Conservation (phyloP, 1,284 basidiomycete species). For the Naganishia sp. region DNA sequence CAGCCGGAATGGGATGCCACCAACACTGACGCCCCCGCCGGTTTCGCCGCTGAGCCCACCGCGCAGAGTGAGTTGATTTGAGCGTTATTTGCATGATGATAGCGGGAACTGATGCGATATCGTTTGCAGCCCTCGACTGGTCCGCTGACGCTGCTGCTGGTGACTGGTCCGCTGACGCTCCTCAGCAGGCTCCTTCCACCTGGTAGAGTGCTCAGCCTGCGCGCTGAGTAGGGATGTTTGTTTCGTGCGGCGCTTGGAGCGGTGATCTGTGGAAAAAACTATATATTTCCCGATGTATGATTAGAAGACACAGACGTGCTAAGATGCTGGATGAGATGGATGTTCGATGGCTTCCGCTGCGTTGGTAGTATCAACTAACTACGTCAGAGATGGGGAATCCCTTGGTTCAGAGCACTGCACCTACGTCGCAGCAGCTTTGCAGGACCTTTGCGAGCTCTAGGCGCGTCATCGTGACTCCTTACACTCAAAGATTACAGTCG, state of each 20-base stretch:
- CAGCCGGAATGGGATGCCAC: constrained; percentile 74
- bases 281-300: constrained; percentile 30
- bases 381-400: too few species aligned
- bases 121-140: constrained; percentile 69
- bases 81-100: constrained; percentile 32
- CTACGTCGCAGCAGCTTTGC: too few species aligned
- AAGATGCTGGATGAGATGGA: constrained; percentile 27
- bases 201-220: constrained; percentile 29
- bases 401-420: too few species aligned
- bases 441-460: too few species aligned
- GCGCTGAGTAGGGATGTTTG: constrained; percentile 18
- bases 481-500: too few species aligned
- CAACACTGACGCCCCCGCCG: constrained; percentile 69
- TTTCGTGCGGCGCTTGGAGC: constrained; percentile 26
- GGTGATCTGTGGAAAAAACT: constrained; percentile 28
- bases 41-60: constrained; percentile 76
- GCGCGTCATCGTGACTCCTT: too few species aligned
- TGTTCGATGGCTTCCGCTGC: neutral
- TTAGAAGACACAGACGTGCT: constrained; percentile 21
- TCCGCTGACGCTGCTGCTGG: constrained; percentile 66
- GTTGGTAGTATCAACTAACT: too few species aligned
- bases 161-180: constrained; percentile 63
- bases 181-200: constrained; percentile 42
- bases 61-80: constrained; percentile 64
- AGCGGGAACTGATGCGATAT: neutral